phyloP scores from a whole-genome alignment of 495 filamentous ascomycete species.

The Aspergillus mulundensis region DNA sequence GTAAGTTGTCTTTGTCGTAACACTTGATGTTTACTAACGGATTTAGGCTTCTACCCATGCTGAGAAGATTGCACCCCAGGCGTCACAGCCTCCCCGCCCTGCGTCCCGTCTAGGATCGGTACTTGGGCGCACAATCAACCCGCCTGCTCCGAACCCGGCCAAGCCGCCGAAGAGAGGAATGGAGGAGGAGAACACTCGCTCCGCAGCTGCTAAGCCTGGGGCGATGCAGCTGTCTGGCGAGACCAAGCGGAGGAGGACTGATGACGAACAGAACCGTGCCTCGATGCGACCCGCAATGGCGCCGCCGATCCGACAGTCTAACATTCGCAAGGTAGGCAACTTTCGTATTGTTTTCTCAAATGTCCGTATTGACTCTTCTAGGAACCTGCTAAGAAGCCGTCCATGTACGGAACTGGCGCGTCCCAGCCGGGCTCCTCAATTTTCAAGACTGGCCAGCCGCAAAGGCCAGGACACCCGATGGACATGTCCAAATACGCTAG shows the following conservation, averaged over 20 bases:
- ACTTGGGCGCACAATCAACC: constrained; percentile 43
- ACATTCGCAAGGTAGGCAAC: constrained; percentile 45
- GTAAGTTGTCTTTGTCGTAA: constrained; percentile 22
- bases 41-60: constrained; percentile 8
- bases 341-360: not conserved
- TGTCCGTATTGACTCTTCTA: constrained; percentile 29
- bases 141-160: constrained; percentile 57
- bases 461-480: constrained; percentile 60
- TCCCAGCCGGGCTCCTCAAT: constrained; percentile 39
- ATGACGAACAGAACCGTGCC: constrained; percentile 51
- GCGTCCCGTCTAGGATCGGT: constrained; percentile 52
- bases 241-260: constrained; percentile 54
- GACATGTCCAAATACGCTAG: constrained; percentile 81
- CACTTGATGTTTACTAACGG: constrained; percentile 23
- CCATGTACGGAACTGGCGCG: constrained; percentile 56
- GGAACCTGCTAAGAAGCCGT: constrained; percentile 58
- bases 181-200: constrained; percentile 48
- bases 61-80: constrained; percentile 31
- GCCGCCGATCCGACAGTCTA: constrained; percentile 78
- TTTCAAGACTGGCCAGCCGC: constrained; percentile 41
- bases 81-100: constrained; percentile 43
- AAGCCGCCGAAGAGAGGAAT: constrained; percentile 61
- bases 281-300: constrained; percentile 60
- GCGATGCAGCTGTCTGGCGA: constrained; percentile 46
- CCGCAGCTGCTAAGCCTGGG: constrained; percentile 38